Percentiles rank a stretch among this genome's conserved stretches.
phyloP scores from a whole-genome alignment of 2,329 filamentous ascomycete genomes.

The Aschersonia sp. region DNA sequence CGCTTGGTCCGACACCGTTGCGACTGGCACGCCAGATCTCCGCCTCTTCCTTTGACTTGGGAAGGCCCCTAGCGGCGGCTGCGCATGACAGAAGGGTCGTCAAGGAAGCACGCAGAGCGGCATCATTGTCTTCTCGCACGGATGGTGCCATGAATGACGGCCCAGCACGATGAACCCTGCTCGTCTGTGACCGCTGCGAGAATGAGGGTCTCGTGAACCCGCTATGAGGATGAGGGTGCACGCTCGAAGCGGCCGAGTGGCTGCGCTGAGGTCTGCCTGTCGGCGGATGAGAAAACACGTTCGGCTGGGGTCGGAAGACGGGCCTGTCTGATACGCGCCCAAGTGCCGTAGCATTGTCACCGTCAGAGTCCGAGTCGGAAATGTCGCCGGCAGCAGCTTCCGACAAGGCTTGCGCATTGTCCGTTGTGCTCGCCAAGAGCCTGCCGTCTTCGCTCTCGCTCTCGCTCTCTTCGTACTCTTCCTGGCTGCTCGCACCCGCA shows the following conservation, averaged over 20 bases:
- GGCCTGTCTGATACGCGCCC: constrained; percentile 41
- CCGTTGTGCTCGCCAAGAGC: constrained; percentile 42
- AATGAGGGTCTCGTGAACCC: constrained; percentile 35
- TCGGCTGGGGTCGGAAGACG: constrained; percentile 73
- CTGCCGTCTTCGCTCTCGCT: constrained; percentile 70
- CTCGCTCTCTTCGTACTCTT: constrained; percentile 77
- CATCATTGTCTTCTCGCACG: constrained; percentile 80
- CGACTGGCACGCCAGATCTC: constrained; percentile 19
- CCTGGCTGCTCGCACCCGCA: constrained; percentile 59
- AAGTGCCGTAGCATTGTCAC: constrained; percentile 73
- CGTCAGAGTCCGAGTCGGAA: constrained; percentile 35
- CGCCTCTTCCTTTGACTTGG: constrained; percentile 43
- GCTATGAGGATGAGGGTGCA: constrained; percentile 33
- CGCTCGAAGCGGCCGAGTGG: constrained; percentile 33
- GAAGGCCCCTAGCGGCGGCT: constrained; percentile 69
- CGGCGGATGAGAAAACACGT: constrained; percentile 79
- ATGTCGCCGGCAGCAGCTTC: constrained; percentile 19
- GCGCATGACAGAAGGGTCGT: constrained; percentile 92
- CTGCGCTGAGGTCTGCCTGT: constrained; percentile 30
- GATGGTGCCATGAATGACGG: constrained; percentile 57
- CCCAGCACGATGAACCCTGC: constrained; percentile 27
- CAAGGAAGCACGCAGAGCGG: constrained; percentile 80
- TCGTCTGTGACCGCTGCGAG: constrained; percentile 30
- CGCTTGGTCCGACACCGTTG: constrained; percentile 27
- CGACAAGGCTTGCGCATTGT: constrained; percentile 26